These are phyloP conservation scores for Termitomyces sp. DNA, from an alignment of 768 basidiomycete genomes.

Conservation along the genomic window DNA sequence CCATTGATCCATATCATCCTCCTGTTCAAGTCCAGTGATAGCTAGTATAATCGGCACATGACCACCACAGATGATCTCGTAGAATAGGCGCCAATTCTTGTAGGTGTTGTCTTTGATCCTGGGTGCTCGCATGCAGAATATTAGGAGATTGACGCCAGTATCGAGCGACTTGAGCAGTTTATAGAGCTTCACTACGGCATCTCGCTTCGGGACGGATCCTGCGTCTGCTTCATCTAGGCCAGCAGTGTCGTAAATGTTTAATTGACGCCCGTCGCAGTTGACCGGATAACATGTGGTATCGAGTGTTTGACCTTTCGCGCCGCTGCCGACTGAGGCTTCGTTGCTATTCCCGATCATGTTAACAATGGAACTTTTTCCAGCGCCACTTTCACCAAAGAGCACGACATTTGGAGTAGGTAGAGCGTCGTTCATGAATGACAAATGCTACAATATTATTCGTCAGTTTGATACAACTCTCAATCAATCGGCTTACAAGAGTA, in stretches of 20 bases:
- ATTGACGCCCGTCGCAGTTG: conserved; percentile 16
- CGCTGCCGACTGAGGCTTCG: conserved; percentile 25
- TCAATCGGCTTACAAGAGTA: background rate
- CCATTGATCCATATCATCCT: conserved; percentile 27
- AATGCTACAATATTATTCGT: background rate
- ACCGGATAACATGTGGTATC: conserved; percentile 19
- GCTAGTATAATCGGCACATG: conserved; percentile 33
- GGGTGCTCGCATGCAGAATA: background rate
- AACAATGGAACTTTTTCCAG: conserved; percentile 36
- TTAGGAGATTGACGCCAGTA: background rate
- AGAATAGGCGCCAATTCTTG: conserved; percentile 33
- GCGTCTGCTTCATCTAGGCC: conserved; percentile 31
- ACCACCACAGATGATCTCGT: conserved; percentile 30
- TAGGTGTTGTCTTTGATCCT: background rate
- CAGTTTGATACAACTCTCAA: background rate
- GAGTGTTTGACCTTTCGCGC: conserved; percentile 32
- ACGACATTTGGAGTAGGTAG: conserved; percentile 22
- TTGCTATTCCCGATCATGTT: conserved; percentile 30
- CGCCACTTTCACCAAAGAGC: conserved; percentile 37
- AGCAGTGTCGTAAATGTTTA: conserved; percentile 31
- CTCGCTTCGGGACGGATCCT: conserved; percentile 15
- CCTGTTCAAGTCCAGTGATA: conserved; percentile 32
- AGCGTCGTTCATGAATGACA: background rate
- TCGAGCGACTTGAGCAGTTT: conserved; percentile 26
- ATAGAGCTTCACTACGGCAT: conserved; percentile 21